Evolutionary conservation across 805 yeast genomes (phyloP), one percentile per base, ranked within the genome.

Genomic region (Ogataea sp.): DNA sequence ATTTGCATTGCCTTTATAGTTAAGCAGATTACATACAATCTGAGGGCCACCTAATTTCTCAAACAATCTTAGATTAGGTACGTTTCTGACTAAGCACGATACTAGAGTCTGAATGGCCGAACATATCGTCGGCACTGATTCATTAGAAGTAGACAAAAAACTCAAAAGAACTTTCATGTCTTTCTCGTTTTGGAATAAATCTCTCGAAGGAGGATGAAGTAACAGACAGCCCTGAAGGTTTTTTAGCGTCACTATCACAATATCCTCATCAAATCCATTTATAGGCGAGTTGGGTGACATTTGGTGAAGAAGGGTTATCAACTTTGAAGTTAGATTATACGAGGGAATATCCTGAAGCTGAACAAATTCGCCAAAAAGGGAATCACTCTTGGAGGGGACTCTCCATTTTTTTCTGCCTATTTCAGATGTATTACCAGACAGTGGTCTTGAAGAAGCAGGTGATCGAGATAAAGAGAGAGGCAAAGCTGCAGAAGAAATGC

Each of bases 191-290:
- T 62, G 53, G 49, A 82, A 78, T 2, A 76, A 44, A 11, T 57
- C 49, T 39, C 87, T 58, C 16, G 82, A 73, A 2, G 58, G 58
- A 3, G 79, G 71, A 51, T 82, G 89, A 8, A 81, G 37, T 32
- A 82, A 59, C 17, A 82, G 61, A 10, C 76, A 58, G 0, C 88
- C 89, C 48, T 78, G 83, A 4, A 80, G 53, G 1, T 73, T 58
- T 31, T 68, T 65, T 11, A 65, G 55, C 1, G 50, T 38, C 16
- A 59, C 40, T 7, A 49, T 39, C 1, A 55, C 42, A 21, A 48
- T 20, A 37, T 48, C 51, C 8, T 43, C 42, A 1, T 53, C 16
- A 34, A 21, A 43, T 27, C 43, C 39, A 37, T 45, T 28, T 30
- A 32, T 18, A 16, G 17, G 27, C 32, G 32, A 21, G 35, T 38